These are phyloP conservation scores for Phytophthora hibernalis DNA, from an alignment of 352 stramenopile species.

Conservation along the genomic window DNA sequence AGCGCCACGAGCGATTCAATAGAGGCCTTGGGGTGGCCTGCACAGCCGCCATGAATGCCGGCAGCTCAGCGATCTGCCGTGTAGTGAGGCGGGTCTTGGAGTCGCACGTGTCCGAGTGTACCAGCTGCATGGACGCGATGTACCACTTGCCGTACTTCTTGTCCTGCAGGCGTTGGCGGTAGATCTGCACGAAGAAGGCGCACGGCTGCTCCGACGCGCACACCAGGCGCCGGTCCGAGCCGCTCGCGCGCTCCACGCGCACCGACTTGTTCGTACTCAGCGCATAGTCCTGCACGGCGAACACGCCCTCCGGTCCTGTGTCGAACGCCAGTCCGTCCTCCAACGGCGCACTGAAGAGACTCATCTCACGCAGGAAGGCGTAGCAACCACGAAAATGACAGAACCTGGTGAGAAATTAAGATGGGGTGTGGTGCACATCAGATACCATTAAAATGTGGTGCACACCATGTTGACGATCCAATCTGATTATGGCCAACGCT, in stretches of 20 bases:
- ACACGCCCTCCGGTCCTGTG: conserved; percentile 26
- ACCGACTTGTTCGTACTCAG: conserved; percentile 36
- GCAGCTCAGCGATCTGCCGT: conserved; percentile 36
- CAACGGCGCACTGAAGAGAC: conserved; percentile 20
- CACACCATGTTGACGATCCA: no score
- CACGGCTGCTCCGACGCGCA: conserved; percentile 32
- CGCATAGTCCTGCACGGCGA: conserved; percentile 46
- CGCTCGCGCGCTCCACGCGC: conserved; percentile 32
- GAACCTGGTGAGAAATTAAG: background rate
- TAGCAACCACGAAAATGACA: conserved; percentile 11
- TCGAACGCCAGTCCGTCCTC: conserved; percentile 35
- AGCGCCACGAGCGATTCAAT: conserved; percentile 24
- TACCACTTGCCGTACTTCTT: conserved; percentile 45
- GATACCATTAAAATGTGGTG: no score
- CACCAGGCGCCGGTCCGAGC: conserved; percentile 35
- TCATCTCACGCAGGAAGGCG: conserved; percentile 24
- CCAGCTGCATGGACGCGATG: conserved; percentile 33
- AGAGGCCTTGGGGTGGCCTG: conserved; percentile 23
- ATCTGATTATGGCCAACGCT: background rate
- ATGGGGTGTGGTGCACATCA: background rate
- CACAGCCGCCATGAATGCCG: conserved; percentile 28
- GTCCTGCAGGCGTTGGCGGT: conserved; percentile 35
- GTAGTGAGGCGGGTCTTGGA: conserved; percentile 24
- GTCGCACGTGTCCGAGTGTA: conserved; percentile 34
- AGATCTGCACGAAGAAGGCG: conserved; percentile 44